These are phyloP conservation scores for Houttuynia cordata DNA, from an alignment of 164 flowering plant genomes.

Conservation along the genomic window DNA sequence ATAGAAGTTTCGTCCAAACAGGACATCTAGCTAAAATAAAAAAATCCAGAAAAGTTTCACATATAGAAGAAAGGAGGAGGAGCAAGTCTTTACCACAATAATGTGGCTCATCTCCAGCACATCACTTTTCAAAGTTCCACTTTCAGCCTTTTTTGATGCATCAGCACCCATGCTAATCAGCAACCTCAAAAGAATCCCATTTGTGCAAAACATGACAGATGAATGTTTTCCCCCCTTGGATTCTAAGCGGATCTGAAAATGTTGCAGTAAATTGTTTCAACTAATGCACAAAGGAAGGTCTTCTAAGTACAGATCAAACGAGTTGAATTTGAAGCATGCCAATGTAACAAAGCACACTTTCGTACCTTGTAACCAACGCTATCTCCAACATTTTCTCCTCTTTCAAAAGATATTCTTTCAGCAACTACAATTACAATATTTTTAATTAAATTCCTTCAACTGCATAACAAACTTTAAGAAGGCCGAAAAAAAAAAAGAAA, in stretches of 20 bases:
- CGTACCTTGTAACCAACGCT: conserved; percentile 90
- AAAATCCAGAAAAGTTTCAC: neutral
- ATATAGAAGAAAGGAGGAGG: neutral
- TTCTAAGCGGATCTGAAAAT: conserved; percentile 72
- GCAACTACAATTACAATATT: conserved; percentile 42
- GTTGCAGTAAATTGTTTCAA: neutral
- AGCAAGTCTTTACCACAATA: conserved; percentile 53
- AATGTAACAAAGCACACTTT: neutral
- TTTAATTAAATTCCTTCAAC: too few relatives aligned
- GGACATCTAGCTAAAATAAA: too few relatives aligned
- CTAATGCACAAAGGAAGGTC: neutral
- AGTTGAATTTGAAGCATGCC: neutral
- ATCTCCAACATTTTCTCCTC: conserved; percentile 81
- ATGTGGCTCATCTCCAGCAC: conserved; percentile 62
- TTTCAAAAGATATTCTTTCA: conserved; percentile 81
- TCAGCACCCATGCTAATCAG: conserved; percentile 39
- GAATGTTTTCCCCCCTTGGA: conserved; percentile 78
- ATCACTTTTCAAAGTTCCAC: conserved; percentile 10
- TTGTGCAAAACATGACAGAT: conserved; percentile 87
- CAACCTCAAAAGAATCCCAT: conserved; percentile 74
- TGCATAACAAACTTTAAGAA: neutral
- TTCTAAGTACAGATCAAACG: neutral
- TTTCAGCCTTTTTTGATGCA: conserved; percentile 16
- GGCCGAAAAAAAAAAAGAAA: neutral
- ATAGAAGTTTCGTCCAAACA: too few relatives aligned